Evolutionary conservation across 169 alveolate genomes (phyloP).

Genomic region (Perkinsus chesapeaki): DNA sequence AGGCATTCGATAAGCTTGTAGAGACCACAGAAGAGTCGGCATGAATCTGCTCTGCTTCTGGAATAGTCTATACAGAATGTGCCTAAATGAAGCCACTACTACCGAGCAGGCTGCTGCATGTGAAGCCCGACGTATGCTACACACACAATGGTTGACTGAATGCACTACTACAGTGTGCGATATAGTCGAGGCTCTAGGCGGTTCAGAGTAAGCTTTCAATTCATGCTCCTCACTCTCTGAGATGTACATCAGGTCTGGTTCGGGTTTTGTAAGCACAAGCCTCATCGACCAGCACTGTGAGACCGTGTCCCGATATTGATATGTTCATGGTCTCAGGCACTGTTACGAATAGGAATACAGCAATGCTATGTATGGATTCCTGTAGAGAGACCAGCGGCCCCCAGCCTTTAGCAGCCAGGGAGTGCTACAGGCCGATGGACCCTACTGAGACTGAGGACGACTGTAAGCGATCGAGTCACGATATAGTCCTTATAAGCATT

Average conservation of each 20-base stretch:
- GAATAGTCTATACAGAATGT: too few relatives aligned
- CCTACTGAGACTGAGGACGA: background rate
- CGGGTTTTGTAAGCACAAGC: background rate
- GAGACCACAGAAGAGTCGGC: background rate
- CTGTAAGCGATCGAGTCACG: background rate
- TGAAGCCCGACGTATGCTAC: background rate
- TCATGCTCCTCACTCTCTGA: background rate
- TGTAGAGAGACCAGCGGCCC: background rate
- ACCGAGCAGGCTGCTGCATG: background rate
- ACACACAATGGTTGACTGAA: background rate
- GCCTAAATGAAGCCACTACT: background rate
- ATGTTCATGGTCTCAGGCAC: background rate
- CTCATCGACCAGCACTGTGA: background rate
- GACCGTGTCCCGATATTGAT: too few relatives aligned
- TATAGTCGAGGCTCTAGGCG: background rate
- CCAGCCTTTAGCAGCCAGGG: background rate
- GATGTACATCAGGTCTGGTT: background rate
- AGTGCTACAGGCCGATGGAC: background rate
- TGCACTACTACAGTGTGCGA: background rate
- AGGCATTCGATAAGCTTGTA: background rate
- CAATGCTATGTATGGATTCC: background rate
- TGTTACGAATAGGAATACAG: background rate
- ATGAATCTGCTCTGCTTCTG: background rate
- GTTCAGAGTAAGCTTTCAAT: background rate
- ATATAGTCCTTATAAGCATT: too few relatives aligned